Evolutionary conservation across 2,329 filamentous ascomycete genomes (phyloP).

Genomic region (Alternaria brassicicola): DNA sequence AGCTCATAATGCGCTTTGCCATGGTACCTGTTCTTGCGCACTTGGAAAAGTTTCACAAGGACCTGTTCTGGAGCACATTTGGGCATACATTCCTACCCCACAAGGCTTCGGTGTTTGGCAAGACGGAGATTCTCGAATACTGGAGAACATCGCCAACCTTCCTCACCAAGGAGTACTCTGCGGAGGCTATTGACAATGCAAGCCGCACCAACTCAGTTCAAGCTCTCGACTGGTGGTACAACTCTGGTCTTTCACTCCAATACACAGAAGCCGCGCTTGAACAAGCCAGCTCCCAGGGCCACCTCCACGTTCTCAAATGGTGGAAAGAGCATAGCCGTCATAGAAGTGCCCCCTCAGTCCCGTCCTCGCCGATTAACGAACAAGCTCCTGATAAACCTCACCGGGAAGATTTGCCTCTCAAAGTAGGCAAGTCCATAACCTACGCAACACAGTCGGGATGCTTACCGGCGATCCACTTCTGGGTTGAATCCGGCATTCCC

Average conservation of each 20-base stretch:
- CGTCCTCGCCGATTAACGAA: conserved; percentile 22
- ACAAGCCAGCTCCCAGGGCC: conserved; percentile 82
- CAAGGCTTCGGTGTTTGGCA: conserved; percentile 87
- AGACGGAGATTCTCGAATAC: conserved; percentile 84
- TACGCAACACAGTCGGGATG: conserved; percentile 84
- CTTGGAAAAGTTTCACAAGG: conserved; percentile 68
- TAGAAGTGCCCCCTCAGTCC: conserved; percentile 34
- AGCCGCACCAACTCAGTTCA: conserved; percentile 84
- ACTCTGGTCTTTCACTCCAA: conserved; percentile 76
- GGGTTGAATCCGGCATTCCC: conserved; percentile 80
- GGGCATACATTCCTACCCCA: conserved; percentile 81
- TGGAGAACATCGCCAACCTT: conserved; percentile 87
- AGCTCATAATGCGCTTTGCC: conserved; percentile 89
- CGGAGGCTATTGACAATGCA: conserved; percentile 84
- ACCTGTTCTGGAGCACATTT: conserved; percentile 86
- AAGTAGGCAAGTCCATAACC: conserved; percentile 83
- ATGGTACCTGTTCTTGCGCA: conserved; percentile 79
- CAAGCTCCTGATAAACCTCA: conserved; percentile 16
- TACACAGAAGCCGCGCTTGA: conserved; percentile 89
- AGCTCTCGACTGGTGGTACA: conserved; percentile 90
- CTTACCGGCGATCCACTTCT: conserved; percentile 80
- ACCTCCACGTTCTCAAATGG: conserved; percentile 88
- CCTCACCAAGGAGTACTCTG: conserved; percentile 82
- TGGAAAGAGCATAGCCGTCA: conserved; percentile 75
- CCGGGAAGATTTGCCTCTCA: conserved; percentile 60